phyloP scores from a whole-genome alignment of 192 early-diverging fungal species.

The Anaeromyces robustus region DNA sequence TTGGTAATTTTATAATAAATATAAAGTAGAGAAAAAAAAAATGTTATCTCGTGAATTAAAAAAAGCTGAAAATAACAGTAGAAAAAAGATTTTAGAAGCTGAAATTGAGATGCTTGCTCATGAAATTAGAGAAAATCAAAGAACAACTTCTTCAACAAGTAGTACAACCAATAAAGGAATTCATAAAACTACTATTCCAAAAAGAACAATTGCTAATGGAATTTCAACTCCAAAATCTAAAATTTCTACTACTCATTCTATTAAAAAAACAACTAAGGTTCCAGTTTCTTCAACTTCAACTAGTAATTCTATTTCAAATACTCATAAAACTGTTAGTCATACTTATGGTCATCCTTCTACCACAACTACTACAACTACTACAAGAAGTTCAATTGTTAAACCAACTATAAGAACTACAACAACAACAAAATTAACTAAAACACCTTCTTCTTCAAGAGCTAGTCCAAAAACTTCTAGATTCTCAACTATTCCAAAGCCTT shows the following conservation, averaged over 20 bases:
- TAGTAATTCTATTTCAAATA: neutral
- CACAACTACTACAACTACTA: no score
- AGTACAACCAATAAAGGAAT: neutral
- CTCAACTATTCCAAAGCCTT: neutral
- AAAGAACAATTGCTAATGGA: neutral
- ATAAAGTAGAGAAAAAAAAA: neutral
- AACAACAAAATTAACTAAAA: neutral
- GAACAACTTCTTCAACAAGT: neutral
- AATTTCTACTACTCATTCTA: neutral
- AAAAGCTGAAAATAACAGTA: neutral
- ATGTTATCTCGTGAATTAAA: neutral
- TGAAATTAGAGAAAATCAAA: neutral
- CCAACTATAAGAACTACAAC: neutral
- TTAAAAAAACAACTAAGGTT: no score
- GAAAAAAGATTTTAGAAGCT: neutral
- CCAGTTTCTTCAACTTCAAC: no score
- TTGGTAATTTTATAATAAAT: neutral
- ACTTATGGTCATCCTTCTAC: neutral
- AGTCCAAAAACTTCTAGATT: neutral
- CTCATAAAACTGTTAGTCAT: neutral
- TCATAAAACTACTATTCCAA: neutral
- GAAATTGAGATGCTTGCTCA: neutral
- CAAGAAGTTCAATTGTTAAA: no score
- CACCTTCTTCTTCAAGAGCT: neutral
- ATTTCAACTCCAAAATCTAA: neutral